Conservation (phyloP, 257 asterid genomes). For the Apocynum venetum region DNA sequence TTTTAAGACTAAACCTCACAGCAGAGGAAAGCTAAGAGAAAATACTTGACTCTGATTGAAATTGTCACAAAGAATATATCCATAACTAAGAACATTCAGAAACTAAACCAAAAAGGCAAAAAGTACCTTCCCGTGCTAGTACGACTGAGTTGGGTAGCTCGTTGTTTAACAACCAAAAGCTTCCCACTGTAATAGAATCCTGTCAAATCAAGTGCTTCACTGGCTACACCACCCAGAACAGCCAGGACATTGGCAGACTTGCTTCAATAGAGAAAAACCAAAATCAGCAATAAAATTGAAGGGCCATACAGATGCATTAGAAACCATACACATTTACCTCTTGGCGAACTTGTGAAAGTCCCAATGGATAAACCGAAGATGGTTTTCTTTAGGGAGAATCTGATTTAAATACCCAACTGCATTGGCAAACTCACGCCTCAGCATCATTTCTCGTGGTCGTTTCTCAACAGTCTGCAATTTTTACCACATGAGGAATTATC, state of each 20-base stretch:
- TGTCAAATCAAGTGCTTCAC: constrained; percentile 92
- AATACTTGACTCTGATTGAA: background rate
- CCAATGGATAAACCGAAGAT: constrained; percentile 93
- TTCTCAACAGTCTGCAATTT: constrained; percentile 85
- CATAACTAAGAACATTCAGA: background rate
- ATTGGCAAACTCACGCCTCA: constrained; percentile 92
- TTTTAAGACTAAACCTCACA: background rate
- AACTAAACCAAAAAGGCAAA: background rate
- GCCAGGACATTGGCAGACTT: constrained; percentile 99
- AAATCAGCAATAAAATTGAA: constrained; percentile 27
- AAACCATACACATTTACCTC: constrained; percentile 46
- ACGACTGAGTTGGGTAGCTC: constrained; percentile 60
- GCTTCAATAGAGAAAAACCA: constrained; percentile 44
- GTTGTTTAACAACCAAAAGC: constrained; percentile 50
- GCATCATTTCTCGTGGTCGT: constrained; percentile 99
- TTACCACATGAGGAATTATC: constrained; percentile 10
- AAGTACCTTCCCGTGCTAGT: constrained; percentile 78
- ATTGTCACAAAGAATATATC: background rate
- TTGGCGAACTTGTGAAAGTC: constrained; percentile 98
- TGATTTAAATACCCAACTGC: constrained; percentile 98
- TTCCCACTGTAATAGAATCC: constrained; percentile 94
- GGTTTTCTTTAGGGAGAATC: constrained; percentile 72
- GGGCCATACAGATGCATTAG: constrained; percentile 12
- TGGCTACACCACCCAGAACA: constrained; percentile 95
- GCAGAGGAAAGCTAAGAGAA: background rate